phyloP scores from a whole-genome alignment of 1,139 yeast genomes.

The Geotrichum klebahnii region DNA sequence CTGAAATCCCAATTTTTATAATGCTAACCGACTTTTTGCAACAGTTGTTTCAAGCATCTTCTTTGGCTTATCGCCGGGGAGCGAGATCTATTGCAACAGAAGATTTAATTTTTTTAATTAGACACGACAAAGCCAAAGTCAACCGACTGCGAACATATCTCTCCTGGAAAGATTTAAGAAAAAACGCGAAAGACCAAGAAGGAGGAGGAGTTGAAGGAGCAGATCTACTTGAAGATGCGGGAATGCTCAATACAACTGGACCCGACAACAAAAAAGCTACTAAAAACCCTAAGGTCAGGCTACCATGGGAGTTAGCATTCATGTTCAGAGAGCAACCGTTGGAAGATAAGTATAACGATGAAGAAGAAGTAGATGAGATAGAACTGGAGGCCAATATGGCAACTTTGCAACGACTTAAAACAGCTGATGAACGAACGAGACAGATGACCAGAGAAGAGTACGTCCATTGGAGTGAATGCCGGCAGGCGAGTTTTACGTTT shows the following conservation, averaged over 20 bases:
- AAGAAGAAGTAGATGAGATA: constrained; percentile 49
- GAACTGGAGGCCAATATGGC: constrained; percentile 88
- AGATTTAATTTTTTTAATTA: constrained; percentile 83
- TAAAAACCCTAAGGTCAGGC: constrained; percentile 72
- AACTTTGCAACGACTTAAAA: constrained; percentile 77
- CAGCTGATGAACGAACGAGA: constrained; percentile 89
- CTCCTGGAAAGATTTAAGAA: constrained; percentile 96
- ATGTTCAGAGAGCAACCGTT: constrained; percentile 90
- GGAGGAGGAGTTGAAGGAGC: constrained; percentile 68
- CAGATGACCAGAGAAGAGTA: constrained; percentile 95
- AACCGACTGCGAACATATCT: constrained; percentile 83
- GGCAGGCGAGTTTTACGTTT: constrained; percentile 95
- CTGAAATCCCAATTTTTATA: too few relatives aligned
- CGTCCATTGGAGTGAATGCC: constrained; percentile 97
- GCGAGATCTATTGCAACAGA: constrained; percentile 85
- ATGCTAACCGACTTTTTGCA: background rate
- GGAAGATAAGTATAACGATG: constrained; percentile 74
- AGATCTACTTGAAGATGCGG: constrained; percentile 50
- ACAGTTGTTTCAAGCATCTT: constrained; percentile 64
- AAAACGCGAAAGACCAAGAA: constrained; percentile 94
- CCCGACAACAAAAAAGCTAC: constrained; percentile 46
- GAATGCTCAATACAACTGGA: constrained; percentile 27
- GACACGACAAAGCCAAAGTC: constrained; percentile 94
- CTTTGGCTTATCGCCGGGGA: constrained; percentile 74
- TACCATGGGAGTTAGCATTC: constrained; percentile 94